Evolutionary conservation across 345 rosid species (phyloP), one percentile per base, ranked within the genome.

Genomic region (Corchorus olitorius): DNA sequence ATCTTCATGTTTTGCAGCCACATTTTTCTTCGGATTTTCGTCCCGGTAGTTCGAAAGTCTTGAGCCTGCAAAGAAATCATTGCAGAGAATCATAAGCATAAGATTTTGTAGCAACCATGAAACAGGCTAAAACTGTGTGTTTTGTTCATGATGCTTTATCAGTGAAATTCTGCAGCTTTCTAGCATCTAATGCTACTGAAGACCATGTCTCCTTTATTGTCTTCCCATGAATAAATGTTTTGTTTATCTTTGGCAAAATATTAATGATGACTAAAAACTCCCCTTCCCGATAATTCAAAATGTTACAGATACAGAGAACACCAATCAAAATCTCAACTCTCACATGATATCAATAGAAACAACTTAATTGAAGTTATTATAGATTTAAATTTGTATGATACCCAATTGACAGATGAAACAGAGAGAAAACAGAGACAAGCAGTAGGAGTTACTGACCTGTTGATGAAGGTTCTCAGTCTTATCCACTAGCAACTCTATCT

Each of bases 391-490:
- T 39, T 59, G 50, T 4, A 48, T 22, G 34, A 37, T 14, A 53
- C 6, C n/a, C 11, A 10, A 73, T 34, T 22, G 54, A 45, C 46
- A 9, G 43, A 46, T 22, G 12, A 53, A 11, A 27, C 16, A 27
- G 15, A 22, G 19, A 22, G 1, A 59, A 37, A 63, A 27, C 27
- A 39, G 19, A 35, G 39, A 39, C 35, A 15, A 45, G 65, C 41
- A 39, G 6, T 48, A 14, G 41, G 68, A 34, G n/a, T 55, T 59
- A 77, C 88, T 68, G 43, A 92, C 99, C 97, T 94, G 99, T 49
- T 94, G 90, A 62, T 92, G 97, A 81, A 97, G 97, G 78, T 91
- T 94, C 87, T 97, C 99, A 14, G 99, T 94, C 84, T 97, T 97
- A 82, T 97, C 99, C 77, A 97, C 98, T 83, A 97, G 85, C 66